These are phyloP conservation scores for Bisporella sp. DNA, from an alignment of 2,329 filamentous ascomycete species.

Conservation along the genomic window DNA sequence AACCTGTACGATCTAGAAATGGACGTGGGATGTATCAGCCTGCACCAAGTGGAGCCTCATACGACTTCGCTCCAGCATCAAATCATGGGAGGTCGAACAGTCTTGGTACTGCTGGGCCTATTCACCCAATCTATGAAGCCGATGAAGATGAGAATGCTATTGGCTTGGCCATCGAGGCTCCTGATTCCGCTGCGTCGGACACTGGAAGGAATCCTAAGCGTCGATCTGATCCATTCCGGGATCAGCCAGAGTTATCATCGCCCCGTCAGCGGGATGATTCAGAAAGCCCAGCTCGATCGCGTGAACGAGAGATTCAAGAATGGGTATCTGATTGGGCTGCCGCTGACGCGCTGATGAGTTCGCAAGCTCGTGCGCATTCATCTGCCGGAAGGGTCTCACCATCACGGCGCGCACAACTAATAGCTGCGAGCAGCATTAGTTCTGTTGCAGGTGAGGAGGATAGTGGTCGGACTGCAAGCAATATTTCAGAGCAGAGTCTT, in stretches of 20 bases:
- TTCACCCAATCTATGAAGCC: conserved; percentile 59
- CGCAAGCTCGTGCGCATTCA: conserved; percentile 23
- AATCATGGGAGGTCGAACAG: conserved; percentile 36
- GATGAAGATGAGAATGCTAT: conserved; percentile 36
- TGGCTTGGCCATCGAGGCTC: conserved; percentile 17
- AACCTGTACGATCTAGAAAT: conserved; percentile 29
- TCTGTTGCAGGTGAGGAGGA: conserved; percentile 25
- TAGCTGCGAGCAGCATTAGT: conserved; percentile 15
- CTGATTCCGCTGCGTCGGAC: conserved; percentile 7
- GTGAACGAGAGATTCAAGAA: conserved; percentile 27
- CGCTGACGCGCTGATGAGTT: conserved; percentile 24
- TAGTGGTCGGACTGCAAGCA: conserved; percentile 25
- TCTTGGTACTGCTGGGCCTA: conserved; percentile 42
- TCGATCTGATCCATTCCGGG: conserved; percentile 22
- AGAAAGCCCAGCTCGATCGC: conserved; percentile 20
- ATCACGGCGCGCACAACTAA: conserved; percentile 22
- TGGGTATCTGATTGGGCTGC: conserved; percentile 31
- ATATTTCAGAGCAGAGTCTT: conserved; percentile 26
- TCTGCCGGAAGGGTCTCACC: conserved; percentile 24
- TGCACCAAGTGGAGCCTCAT: conserved; percentile 32
- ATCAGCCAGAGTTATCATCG: conserved; percentile 11
- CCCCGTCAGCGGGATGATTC: conserved; percentile 9
- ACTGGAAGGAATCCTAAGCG: conserved; percentile 11
- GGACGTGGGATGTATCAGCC: conserved; percentile 30
- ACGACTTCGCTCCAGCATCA: conserved; percentile 18